Base-by-base conservation (phyloP, 331 rosid species). In the Quercus phellos region DNA sequence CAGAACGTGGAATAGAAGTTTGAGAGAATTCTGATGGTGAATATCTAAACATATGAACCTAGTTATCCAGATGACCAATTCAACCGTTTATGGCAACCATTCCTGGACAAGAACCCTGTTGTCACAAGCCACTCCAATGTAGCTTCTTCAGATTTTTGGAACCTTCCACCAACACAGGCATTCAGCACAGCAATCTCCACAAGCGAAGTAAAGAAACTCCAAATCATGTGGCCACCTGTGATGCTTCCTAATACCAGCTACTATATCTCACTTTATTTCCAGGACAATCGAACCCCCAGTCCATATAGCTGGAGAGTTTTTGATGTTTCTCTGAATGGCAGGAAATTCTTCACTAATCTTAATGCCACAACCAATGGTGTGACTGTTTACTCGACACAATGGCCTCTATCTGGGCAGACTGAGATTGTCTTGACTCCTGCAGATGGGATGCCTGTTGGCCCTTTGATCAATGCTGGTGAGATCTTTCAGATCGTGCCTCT, bases 61-160 rank as follows among this genome's bases (percentile, higher is more conserved):
- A 91, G 98, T 75, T 94, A 75, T 86, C 98, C 97, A 79, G 97
- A 92, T 56, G 98, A 94, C 87, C 76, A 81, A 86, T 94, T 80
- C 89, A 82, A 94, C 86, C 86, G 98, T 77, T 34, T 88, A 67
- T 92, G 97, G 97, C 95, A 86, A 70, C 97, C 96, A 35, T 87
- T 75, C 51, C 80, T 60, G 80, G 95, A 90, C 71, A 42, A 81
- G 53, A 89, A 87, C 72, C 91, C 90, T 2, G 22, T 66, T 24
- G 91, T 90, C 76, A 43, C 2, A 18, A 75, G 83, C 83, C 87
- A 78, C 6, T 60, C 80, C 35, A 87, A 83, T 50, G 38, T 88
- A 72, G 79, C 83, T 61, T 21, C 93, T 69, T 83, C 90, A 8
- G 88, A 87, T 55, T 94, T 92, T 66, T 94, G 98, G 98, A 94